These are phyloP conservation scores for Ceratobasidium sp. DNA, from an alignment of 1,284 basidiomycete species.

Conservation along the genomic window DNA sequence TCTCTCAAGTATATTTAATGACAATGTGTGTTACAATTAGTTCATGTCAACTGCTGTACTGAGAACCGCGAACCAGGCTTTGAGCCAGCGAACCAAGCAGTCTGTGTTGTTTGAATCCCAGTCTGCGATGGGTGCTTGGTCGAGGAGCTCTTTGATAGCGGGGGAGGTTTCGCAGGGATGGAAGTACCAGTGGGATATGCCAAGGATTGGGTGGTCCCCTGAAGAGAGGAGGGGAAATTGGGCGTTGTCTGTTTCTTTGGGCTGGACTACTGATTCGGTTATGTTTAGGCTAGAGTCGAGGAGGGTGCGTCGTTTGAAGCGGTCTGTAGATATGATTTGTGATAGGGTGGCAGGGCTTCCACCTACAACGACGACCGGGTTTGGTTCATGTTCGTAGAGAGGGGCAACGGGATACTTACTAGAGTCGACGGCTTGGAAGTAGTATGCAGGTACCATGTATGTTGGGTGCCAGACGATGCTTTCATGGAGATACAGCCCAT, in stretches of 20 bases:
- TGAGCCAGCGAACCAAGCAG: constrained; percentile 63
- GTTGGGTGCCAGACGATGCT: constrained; percentile 76
- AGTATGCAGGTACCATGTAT: constrained; percentile 80
- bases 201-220: constrained; percentile 81
- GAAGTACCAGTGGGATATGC: constrained; percentile 79
- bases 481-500: constrained; percentile 56
- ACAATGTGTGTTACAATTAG: constrained; percentile 23
- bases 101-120: constrained; percentile 50
- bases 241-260: constrained; percentile 49
- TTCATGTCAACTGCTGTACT: constrained; percentile 67
- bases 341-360: constrained; percentile 8
- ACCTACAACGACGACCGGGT: not conserved
- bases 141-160: constrained; percentile 72
- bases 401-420: constrained; percentile 60
- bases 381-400: constrained; percentile 30
- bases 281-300: not conserved
- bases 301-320: constrained; percentile 21
- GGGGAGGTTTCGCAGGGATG: constrained; percentile 81
- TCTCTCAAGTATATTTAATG: constrained; percentile 11
- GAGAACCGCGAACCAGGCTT: constrained; percentile 79
- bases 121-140: constrained; percentile 56
- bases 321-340: constrained; percentile 8
- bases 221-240: constrained; percentile 80
- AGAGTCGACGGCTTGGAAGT: constrained; percentile 73
- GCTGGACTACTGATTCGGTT: not conserved